phyloP scores from a whole-genome alignment of 176 grass and related monocot species.

The Musa beccarii region DNA sequence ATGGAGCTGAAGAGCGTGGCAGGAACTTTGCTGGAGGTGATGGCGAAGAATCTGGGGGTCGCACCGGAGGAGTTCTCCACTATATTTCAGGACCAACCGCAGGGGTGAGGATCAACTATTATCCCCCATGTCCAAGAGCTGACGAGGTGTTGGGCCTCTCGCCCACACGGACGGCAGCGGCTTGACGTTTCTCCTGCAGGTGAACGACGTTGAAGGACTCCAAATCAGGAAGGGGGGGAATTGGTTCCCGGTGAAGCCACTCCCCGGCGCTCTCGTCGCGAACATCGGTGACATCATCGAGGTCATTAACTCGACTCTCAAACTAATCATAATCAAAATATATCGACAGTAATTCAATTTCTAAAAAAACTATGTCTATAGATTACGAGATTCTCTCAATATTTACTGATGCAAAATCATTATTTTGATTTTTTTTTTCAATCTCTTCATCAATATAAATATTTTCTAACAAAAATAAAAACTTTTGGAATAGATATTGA shows the following conservation, averaged over 20 bases:
- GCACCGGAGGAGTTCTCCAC: constrained; percentile 6
- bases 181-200: constrained; percentile 44
- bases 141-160: constrained; percentile 53
- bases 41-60: too few species aligned
- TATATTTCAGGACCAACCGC: constrained; percentile 18
- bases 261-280: constrained; percentile 39
- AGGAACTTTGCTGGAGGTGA: too few species aligned
- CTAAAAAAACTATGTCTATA: too few species aligned
- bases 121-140: constrained; percentile 32
- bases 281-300: constrained; percentile 56
- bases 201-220: constrained; percentile 46
- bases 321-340: too few species aligned
- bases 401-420: too few species aligned
- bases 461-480: not conserved
- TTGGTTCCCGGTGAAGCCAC: constrained; percentile 44
- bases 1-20: too few species aligned
- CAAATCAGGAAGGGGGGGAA: constrained; percentile 36
- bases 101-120: constrained; percentile 71
- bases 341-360: too few species aligned
- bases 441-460: too few species aligned
- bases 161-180: constrained; percentile 53
- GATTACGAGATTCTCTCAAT: too few species aligned
- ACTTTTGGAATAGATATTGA: not conserved
- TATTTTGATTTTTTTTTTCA: too few species aligned
- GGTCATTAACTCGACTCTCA: not conserved